These are phyloP conservation scores for Phytophthora aleatoria DNA, from an alignment of 352 stramenopile genomes.

Conservation along the genomic window DNA sequence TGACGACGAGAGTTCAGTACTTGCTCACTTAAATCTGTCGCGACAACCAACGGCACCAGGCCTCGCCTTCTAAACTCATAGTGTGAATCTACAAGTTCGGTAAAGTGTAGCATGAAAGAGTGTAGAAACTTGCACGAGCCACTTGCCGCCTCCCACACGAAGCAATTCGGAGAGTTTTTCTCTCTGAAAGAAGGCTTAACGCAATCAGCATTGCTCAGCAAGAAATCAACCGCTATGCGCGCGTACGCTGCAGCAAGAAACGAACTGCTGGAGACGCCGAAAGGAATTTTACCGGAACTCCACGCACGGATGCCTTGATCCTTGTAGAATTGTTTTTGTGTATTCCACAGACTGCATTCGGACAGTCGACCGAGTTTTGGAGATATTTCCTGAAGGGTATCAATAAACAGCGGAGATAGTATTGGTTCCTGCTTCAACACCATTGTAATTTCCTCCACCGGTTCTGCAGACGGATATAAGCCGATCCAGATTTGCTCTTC, in stretches of 20 bases:
- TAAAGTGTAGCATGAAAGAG: conserved; percentile 73
- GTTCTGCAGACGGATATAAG: conserved; percentile 20
- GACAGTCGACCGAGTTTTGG: conserved; percentile 42
- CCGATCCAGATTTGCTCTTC: conserved; percentile 40
- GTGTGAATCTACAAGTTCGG: conserved; percentile 36
- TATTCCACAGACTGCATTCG: conserved; percentile 65
- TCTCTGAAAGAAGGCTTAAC: conserved; percentile 7
- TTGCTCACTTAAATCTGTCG: conserved; percentile 74
- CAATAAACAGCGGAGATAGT: conserved; percentile 4
- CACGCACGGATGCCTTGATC: conserved; percentile 75
- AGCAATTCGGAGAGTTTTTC: conserved; percentile 56
- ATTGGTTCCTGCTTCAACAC: not conserved
- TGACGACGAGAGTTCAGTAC: conserved; percentile 64
- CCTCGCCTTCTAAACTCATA: conserved; percentile 32
- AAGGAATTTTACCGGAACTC: conserved; percentile 74
- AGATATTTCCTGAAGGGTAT: not conserved
- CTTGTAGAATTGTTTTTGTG: conserved; percentile 83
- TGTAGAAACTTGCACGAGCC: conserved; percentile 86
- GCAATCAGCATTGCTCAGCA: conserved; percentile 31
- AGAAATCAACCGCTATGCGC: conserved; percentile 53
- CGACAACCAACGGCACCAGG: conserved; percentile 63
- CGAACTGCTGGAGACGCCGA: conserved; percentile 80
- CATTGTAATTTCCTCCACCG: not conserved
- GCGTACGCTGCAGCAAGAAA: conserved; percentile 76
- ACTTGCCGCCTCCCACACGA: conserved; percentile 83